Percentiles rank a stretch among this genome's conserved stretches.
Conservation (phyloP, 2,329 filamentous ascomycete species). For the Orbilia ellipsospora region DNA sequence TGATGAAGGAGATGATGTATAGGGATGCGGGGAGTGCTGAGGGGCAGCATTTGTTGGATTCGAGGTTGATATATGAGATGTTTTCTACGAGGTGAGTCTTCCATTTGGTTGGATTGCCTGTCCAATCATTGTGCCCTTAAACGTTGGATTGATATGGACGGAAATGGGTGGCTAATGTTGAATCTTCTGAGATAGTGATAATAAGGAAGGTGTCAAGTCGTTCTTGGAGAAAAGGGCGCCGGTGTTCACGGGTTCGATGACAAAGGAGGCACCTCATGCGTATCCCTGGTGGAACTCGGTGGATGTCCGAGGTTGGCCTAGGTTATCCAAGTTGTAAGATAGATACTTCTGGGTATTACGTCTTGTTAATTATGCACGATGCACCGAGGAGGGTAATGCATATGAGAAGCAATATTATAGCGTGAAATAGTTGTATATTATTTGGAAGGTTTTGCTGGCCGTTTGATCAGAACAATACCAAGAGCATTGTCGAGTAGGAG, state of each 20-base stretch:
- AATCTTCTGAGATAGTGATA: constrained; percentile 65
- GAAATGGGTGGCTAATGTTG: too few relatives aligned
- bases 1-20: constrained; percentile 80
- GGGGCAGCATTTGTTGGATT: constrained; percentile 77
- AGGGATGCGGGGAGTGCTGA: constrained; percentile 71
- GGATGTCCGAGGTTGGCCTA: constrained; percentile 61
- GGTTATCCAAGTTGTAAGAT: constrained; percentile 25
- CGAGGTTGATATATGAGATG: constrained; percentile 71
- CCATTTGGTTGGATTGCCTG: background rate
- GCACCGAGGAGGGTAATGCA: too few relatives aligned
- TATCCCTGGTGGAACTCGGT: constrained; percentile 77
- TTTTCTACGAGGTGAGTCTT: constrained; percentile 65
- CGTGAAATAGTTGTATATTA: too few relatives aligned
- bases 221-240: constrained; percentile 76
- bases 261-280: constrained; percentile 69
- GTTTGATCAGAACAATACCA: too few relatives aligned
- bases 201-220: constrained; percentile 74
- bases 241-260: constrained; percentile 71
- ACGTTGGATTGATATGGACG: background rate
- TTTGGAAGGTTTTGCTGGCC: too few relatives aligned
- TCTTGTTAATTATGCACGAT: too few relatives aligned
- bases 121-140: too few relatives aligned
- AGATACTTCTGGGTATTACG: too few relatives aligned
- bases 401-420: too few relatives aligned
- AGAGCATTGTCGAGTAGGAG: too few relatives aligned